Conservation (phyloP, 192 early-diverging fungal species). For the Rhizophagus clarus region DNA sequence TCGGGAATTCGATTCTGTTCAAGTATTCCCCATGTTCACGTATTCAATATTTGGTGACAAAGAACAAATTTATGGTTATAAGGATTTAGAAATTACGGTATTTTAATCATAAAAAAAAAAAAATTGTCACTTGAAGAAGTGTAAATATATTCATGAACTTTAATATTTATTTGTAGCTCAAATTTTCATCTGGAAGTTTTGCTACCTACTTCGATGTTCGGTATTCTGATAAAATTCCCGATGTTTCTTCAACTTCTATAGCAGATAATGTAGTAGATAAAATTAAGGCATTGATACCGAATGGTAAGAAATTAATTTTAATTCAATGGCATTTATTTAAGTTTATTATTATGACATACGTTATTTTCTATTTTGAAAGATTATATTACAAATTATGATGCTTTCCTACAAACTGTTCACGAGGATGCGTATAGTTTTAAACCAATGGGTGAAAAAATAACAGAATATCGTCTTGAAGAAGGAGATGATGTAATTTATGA, state of each 20-base stretch:
- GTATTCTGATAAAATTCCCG: conserved; percentile 65
- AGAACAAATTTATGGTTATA: conserved; percentile 89
- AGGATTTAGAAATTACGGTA: conserved; percentile 71
- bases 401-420: conserved; percentile 66
- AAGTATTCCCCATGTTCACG: conserved; percentile 70
- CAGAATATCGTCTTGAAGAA: conserved; percentile 63
- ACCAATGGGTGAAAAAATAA: conserved; percentile 78
- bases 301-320: conserved; percentile 38
- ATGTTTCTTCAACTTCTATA: conserved; percentile 43
- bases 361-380: conserved; percentile 34
- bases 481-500: conserved; percentile 55
- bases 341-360: background rate
- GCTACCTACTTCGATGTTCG: conserved; percentile 66
- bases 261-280: conserved; percentile 67
- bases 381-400: conserved; percentile 56
- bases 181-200: conserved; percentile 79
- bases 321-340: background rate
- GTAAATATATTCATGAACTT: background rate
- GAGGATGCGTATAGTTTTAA: conserved; percentile 65
- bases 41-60: conserved; percentile 89
- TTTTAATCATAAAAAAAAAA: background rate
- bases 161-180: conserved; percentile 51
- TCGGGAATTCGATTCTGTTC: background rate
- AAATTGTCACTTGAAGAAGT: background rate
- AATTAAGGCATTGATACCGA: conserved; percentile 61